Conservation (phyloP, 1,284 basidiomycete species). For the Thecaphora thlaspeos region DNA sequence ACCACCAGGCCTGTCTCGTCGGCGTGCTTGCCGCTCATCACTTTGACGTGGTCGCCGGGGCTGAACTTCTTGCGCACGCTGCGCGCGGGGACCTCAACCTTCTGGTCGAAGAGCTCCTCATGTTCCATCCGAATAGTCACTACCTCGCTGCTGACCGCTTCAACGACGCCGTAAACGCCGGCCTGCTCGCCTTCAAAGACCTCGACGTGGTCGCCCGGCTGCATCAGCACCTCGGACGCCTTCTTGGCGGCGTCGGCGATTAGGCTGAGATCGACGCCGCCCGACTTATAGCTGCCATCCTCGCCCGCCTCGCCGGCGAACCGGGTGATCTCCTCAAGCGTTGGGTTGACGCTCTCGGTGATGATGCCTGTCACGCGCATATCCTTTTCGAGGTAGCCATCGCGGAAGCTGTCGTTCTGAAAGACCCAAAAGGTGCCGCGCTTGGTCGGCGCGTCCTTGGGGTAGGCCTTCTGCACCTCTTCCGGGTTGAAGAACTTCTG, state of each 20-base stretch:
- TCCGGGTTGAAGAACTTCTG: constrained; percentile 92
- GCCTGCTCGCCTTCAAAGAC: constrained; percentile 95
- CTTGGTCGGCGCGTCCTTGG: constrained; percentile 65
- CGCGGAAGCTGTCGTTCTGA: constrained; percentile 86
- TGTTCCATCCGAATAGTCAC: constrained; percentile 75
- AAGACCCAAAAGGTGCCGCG: constrained; percentile 62
- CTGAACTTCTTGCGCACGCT: constrained; percentile 93
- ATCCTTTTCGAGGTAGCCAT: constrained; percentile 96
- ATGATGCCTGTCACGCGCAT: constrained; percentile 78
- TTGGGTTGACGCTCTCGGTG: constrained; percentile 88
- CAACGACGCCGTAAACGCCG: constrained; percentile 86
- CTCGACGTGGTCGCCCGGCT: constrained; percentile 95
- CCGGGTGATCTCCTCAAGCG: constrained; percentile 89
- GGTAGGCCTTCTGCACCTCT: constrained; percentile 84
- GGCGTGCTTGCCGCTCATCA: constrained; percentile 88
- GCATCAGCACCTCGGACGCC: constrained; percentile 82
- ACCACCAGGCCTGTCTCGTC: constrained; percentile 96
- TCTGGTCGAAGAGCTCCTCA: constrained; percentile 77
- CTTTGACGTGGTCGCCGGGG: constrained; percentile 97
- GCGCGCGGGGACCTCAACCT: constrained; percentile 77
- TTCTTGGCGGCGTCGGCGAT: constrained; percentile 85
- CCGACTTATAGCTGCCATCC: constrained; percentile 37
- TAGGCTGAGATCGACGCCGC: constrained; percentile 70
- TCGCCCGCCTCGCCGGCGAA: constrained; percentile 67
- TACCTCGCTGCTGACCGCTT: constrained; percentile 82